Conservation (phyloP, 2,329 filamentous ascomycete species). For the Cadophora luteo-olivacea region DNA sequence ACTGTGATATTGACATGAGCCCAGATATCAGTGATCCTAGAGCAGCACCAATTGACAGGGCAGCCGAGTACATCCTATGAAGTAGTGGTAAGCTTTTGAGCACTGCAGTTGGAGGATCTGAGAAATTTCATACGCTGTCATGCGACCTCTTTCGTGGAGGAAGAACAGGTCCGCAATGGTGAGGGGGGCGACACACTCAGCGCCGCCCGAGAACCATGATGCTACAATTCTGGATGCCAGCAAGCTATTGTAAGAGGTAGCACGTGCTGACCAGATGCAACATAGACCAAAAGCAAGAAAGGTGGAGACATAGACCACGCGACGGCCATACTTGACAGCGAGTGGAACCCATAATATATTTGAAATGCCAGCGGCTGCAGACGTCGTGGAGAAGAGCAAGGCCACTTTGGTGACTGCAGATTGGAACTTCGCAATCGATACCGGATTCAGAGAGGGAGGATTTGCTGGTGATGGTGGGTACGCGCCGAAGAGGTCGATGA, state of each 20-base stretch:
- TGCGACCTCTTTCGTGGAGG: slow-evolving; percentile 63
- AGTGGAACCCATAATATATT: slow-evolving; percentile 39
- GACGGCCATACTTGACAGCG: slow-evolving; percentile 37
- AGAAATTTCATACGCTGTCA: slow-evolving; percentile 34
- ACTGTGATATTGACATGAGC: slow-evolving; percentile 53
- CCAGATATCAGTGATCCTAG: slow-evolving; percentile 57
- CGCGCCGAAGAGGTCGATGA: slow-evolving; percentile 33
- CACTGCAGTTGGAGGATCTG: too few species aligned
- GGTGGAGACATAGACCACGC: slow-evolving; percentile 33
- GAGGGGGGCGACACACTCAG: slow-evolving; percentile 62
- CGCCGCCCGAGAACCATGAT: slow-evolving; percentile 46
- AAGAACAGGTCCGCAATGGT: slow-evolving; percentile 68
- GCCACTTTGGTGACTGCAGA: slow-evolving; percentile 33
- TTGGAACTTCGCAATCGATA: slow-evolving; percentile 12
- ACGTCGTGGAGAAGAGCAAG: slow-evolving; percentile 36
- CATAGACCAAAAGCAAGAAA: slow-evolving; percentile 30
- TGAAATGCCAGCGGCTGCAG: slow-evolving; percentile 32
- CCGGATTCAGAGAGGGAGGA: not conserved
- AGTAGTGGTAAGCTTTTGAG: not conserved
- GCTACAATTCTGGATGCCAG: slow-evolving; percentile 33
- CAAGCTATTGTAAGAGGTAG: not conserved
- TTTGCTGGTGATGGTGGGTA: not conserved
- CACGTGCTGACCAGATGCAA: slow-evolving; percentile 24
- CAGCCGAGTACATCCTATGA: slow-evolving; percentile 30
- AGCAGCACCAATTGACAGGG: slow-evolving; percentile 53